These are phyloP conservation scores for Astrothelium macrocarpum DNA, from an alignment of 495 filamentous ascomycete species.

Conservation along the genomic window DNA sequence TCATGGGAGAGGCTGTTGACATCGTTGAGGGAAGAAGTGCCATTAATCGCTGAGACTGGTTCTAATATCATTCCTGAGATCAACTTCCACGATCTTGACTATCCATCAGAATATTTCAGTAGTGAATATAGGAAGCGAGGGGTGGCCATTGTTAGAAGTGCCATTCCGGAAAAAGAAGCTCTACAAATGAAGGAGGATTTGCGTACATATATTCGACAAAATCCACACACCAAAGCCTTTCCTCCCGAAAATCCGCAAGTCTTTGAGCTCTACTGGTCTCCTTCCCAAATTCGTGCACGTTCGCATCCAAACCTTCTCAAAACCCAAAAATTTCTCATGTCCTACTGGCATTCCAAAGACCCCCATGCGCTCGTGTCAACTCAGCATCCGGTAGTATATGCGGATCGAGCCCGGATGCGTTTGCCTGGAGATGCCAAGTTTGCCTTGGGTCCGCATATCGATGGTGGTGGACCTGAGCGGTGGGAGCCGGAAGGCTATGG, in stretches of 20 bases:
- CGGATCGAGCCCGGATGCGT: constrained; percentile 73
- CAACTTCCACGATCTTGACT: constrained; percentile 29
- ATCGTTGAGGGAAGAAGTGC: constrained; percentile 45
- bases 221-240: constrained; percentile 38
- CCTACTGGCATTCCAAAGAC: constrained; percentile 60
- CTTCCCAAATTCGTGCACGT: constrained; percentile 62
- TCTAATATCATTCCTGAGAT: constrained; percentile 33
- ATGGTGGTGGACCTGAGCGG: constrained; percentile 74
- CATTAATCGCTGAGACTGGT: constrained; percentile 36
- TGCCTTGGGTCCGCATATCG: constrained; percentile 76
- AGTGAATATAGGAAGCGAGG: constrained; percentile 28
- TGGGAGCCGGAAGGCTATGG: constrained; percentile 80
- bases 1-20: constrained; percentile 64
- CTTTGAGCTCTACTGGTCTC: constrained; percentile 84
- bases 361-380: constrained; percentile 49
- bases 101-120: constrained; percentile 20
- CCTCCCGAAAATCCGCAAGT: constrained; percentile 60
- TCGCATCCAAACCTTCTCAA: constrained; percentile 60
- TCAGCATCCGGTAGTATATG: constrained; percentile 59
- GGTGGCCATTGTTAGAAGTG: constrained; percentile 34
- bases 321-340: constrained; percentile 63
- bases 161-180: constrained; percentile 29
- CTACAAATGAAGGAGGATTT: constrained; percentile 31
- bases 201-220: constrained; percentile 29
- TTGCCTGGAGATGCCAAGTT: constrained; percentile 68